Evolutionary conservation across 1,139 yeast species (phyloP).

Genomic region (Protomyces pachydermus): DNA sequence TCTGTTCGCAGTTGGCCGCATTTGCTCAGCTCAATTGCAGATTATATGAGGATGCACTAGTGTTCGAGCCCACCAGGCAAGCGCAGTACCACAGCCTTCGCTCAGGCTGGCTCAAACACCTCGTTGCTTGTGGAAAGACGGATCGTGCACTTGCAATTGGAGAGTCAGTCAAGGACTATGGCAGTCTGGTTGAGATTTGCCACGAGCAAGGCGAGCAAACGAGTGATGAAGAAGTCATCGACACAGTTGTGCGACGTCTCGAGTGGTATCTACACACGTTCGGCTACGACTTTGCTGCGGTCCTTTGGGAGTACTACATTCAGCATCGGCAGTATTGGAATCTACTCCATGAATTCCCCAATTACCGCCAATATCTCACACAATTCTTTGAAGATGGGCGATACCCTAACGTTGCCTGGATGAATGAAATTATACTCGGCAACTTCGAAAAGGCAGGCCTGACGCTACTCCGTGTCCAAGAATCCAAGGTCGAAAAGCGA

Average conservation of each 20-base stretch:
- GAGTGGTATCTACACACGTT: conserved; percentile 55
- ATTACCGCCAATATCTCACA: conserved; percentile 49
- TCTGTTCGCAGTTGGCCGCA: conserved; percentile 35
- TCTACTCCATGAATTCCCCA: conserved; percentile 55
- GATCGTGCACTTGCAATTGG: conserved; percentile 59
- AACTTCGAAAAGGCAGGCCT: conserved; percentile 51
- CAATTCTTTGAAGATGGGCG: conserved; percentile 51
- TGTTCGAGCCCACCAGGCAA: conserved; percentile 11
- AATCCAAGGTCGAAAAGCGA: conserved; percentile 48
- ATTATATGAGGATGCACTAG: conserved; percentile 36
- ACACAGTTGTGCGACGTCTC: conserved; percentile 42
- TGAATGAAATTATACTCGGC: conserved; percentile 53
- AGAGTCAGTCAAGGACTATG: conserved; percentile 61
- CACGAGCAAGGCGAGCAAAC: conserved; percentile 29
- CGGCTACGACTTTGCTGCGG: conserved; percentile 65
- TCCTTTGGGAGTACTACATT: conserved; percentile 58
- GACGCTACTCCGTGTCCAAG: conserved; percentile 45
- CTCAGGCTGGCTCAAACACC: conserved; percentile 52
- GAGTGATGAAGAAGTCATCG: conserved; percentile 36
- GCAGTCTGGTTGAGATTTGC: conserved; percentile 57
- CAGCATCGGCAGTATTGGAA: conserved; percentile 51
- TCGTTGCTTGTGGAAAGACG: conserved; percentile 48
- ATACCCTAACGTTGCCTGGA: conserved; percentile 67
- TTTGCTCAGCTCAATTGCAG: conserved; percentile 38
- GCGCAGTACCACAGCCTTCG: conserved; percentile 36